These are phyloP conservation scores for Penicillium psychrofluorescens DNA, from an alignment of 495 filamentous ascomycete genomes.

Conservation along the genomic window DNA sequence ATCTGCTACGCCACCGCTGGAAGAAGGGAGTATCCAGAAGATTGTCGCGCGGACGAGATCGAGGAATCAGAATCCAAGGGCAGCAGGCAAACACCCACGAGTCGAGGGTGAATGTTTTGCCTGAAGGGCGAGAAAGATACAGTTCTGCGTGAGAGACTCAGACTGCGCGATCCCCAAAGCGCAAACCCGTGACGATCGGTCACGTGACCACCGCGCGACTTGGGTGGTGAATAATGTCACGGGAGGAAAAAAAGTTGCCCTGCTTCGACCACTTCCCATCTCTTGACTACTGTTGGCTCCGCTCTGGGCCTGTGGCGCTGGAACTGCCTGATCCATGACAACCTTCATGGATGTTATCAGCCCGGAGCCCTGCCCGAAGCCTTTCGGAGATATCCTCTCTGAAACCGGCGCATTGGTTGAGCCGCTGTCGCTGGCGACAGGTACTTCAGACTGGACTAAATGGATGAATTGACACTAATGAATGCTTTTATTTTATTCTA, in stretches of 20 bases:
- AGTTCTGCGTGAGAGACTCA: conserved; percentile 14
- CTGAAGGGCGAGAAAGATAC: conserved; percentile 7
- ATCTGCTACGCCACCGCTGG: not conserved
- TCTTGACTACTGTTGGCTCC: conserved; percentile 2
- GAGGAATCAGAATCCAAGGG: not conserved
- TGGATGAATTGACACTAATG: no score
- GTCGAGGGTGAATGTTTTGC: not conserved
- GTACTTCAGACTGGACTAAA: conserved; percentile 8
- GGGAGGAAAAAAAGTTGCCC: no score
- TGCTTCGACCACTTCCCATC: no score
- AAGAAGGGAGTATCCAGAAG: no score
- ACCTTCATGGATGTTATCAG: conserved; percentile 47
- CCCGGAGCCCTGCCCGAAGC: conserved; percentile 35
- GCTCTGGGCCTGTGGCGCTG: conserved; percentile 7
- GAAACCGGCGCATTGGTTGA: conserved; percentile 25
- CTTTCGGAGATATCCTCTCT: conserved; percentile 32
- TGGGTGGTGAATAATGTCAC: not conserved
- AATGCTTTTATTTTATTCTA: no score
- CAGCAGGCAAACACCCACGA: not conserved
- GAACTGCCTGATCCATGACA: conserved; percentile 15
- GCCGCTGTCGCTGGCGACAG: conserved; percentile 18
- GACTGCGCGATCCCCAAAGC: conserved; percentile 31
- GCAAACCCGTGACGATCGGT: conserved; percentile 31
- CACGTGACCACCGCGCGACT: conserved; percentile 22
- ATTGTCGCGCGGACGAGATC: no score